Evolutionary conservation across 2,329 filamentous ascomycete species (phyloP).

Genomic region (Fusarium duplospermum): DNA sequence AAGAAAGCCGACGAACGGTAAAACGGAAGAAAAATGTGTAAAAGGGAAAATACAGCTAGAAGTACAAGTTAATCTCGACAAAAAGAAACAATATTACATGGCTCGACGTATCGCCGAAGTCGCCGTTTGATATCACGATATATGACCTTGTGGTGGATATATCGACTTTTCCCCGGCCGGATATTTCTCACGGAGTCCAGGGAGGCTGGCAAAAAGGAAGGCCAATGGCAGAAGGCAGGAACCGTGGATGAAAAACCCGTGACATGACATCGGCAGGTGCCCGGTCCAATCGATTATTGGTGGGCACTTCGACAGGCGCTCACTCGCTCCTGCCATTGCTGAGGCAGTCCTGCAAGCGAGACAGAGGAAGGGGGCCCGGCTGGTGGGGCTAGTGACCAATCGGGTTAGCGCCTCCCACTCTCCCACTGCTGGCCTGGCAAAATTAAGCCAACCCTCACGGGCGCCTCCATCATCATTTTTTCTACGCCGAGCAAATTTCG

Average conservation of each 20-base stretch:
- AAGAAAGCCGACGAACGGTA: neutral
- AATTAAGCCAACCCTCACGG: conserved; percentile 59
- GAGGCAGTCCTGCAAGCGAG: conserved; percentile 39
- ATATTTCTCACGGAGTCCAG: conserved; percentile 1
- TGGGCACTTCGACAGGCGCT: conserved; percentile 2
- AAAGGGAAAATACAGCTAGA: neutral
- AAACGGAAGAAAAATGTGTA: neutral
- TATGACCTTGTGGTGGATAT: conserved; percentile 17
- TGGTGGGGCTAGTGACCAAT: conserved; percentile 33
- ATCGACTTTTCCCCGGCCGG: conserved; percentile 25
- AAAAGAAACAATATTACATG: conserved; percentile 37
- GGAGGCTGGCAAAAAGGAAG: neutral
- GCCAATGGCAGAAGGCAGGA: conserved; percentile 19
- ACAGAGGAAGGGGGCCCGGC: conserved; percentile 30
- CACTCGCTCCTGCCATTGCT: conserved; percentile 24
- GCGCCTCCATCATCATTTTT: conserved; percentile 52
- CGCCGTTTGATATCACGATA: conserved; percentile 23
- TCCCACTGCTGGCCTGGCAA: conserved; percentile 56
- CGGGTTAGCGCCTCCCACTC: conserved; percentile 56
- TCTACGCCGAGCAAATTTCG: conserved; percentile 58
- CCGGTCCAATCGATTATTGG: conserved; percentile 11
- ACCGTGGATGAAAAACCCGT: conserved; percentile 33
- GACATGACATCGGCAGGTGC: conserved; percentile 30
- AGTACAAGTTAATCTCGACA: conserved; percentile 14
- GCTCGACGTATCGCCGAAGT: conserved; percentile 4